Base-by-base conservation (phyloP, 108 stramenopile genomes). In the Skeletonema marinoi region DNA sequence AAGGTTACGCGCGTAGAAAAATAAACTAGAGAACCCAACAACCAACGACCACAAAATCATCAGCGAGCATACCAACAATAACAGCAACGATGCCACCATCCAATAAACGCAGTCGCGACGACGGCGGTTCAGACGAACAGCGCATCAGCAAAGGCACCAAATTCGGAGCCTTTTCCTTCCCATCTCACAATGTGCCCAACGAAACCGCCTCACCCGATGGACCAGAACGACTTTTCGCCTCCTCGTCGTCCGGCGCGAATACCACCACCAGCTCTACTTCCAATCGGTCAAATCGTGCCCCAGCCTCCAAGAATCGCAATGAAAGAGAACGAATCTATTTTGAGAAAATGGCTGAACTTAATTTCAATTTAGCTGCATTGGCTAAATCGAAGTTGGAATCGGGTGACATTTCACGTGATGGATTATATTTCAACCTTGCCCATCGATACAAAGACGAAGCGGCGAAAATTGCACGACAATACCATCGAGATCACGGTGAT, bases 401-500 rank as follows among this genome's bases (percentile, higher is more conserved):
- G 9, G 35, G 13, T 5, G 14, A 19, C 42, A 60, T 66, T 14
- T 32, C 70, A 2, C 12, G 9, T 1, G 54, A 65, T 19, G 78
- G 29, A 2, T 6, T 10, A 10, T 78, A 78, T n/a, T 13, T 32
- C 19, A 19, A 31, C 44, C 8, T 62, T 4, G 65, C 41, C 39
- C 41, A 70, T 6, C 35, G 51, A 6, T 82, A 82, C 58, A 48
- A 21, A 9, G 65, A 50, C 2, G 59, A 76, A 36, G 51, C 66
- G 12, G 30, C 32, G 10, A 36, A 67, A 36, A 6, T 82, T 6
- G 42, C 36, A 25, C 58, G 60, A 35, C 14, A 48, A 5, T 76
- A 32, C 58, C 31, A 65, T 11, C 68, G 73, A 8, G 61, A 17
- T 25, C 71, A 71, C 25, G 85, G 81, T 33, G 82, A 83, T 36